These are phyloP conservation scores for Trypanosoma congolense DNA, from an alignment of 208 protist genomes.

Conservation along the genomic window DNA sequence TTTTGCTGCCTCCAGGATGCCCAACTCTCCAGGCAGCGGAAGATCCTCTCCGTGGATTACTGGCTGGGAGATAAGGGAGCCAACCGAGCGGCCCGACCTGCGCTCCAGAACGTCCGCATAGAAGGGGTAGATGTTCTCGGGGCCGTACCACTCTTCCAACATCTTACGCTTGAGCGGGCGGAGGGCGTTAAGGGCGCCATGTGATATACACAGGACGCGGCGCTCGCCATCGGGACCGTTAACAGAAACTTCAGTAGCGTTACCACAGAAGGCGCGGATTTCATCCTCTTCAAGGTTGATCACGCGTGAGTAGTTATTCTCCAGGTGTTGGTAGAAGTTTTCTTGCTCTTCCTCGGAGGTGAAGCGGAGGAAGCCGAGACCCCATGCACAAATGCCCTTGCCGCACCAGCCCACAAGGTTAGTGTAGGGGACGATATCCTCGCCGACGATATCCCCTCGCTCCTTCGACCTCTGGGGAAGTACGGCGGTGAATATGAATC, in stretches of 20 bases:
- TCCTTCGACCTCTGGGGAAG: slow-evolving; percentile 15
- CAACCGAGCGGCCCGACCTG: slow-evolving; percentile 47
- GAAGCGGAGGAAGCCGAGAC: slow-evolving; percentile 46
- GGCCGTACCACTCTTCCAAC: slow-evolving; percentile 55
- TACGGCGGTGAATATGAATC: slow-evolving; percentile 41
- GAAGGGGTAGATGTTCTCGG: slow-evolving; percentile 52
- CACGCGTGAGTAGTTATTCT: slow-evolving; percentile 38
- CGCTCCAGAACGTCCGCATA: slow-evolving; percentile 59
- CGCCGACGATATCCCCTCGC: slow-evolving; percentile 1
- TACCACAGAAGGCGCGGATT: slow-evolving; percentile 54
- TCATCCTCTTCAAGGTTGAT: slow-evolving; percentile 52
- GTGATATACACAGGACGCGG: slow-evolving; percentile 54
- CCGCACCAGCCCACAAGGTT: slow-evolving; percentile 75
- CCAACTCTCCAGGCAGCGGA: slow-evolving; percentile 23
- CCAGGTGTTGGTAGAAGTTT: slow-evolving; percentile 59
- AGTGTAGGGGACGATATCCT: slow-evolving; percentile 54
- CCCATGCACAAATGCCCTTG: slow-evolving; percentile 74
- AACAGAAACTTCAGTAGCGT: slow-evolving; percentile 44
- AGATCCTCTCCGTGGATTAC: slow-evolving; percentile 43
- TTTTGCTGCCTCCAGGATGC: slow-evolving; percentile 36
- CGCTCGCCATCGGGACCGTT: slow-evolving; percentile 30
- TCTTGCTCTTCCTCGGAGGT: slow-evolving; percentile 40
- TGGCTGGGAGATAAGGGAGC: slow-evolving; percentile 37
- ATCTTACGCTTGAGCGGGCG: slow-evolving; percentile 21
- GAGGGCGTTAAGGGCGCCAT: slow-evolving; percentile 34